phyloP scores from a whole-genome alignment of 768 basidiomycete species.

The Trametes cingulata region DNA sequence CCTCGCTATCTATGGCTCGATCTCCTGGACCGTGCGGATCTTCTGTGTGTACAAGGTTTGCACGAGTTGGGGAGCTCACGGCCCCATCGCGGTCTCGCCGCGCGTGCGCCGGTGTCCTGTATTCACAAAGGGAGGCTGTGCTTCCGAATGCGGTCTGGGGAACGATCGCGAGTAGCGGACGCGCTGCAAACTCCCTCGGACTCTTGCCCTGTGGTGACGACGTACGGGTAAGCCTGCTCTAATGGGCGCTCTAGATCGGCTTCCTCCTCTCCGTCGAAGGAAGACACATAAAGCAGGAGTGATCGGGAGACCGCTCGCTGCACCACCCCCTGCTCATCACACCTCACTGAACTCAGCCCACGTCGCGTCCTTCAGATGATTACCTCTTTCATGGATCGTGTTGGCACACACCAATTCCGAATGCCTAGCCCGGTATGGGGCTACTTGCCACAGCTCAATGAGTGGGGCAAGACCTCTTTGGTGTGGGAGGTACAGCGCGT shows the following conservation, averaged over 20 bases:
- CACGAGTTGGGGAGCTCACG: neutral
- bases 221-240: neutral
- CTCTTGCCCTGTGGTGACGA: neutral
- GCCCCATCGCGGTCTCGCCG: neutral
- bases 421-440: conserved; percentile 16
- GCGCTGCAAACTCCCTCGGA: neutral
- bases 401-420: conserved; percentile 8
- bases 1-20: neutral
- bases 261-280: neutral
- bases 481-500: conserved; percentile 19
- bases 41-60: neutral
- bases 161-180: neutral
- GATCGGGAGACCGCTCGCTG: neutral
- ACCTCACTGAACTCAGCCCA: no score
- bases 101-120: neutral
- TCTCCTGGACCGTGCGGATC: neutral
- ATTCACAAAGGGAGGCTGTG: neutral
- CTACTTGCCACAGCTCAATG: conserved; percentile 30
- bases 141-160: neutral
- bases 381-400: conserved; percentile 18
- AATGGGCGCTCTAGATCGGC: neutral
- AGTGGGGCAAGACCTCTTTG: conserved; percentile 20
- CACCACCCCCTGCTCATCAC: no score
- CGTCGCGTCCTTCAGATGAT: neutral
- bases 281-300: neutral